These are phyloP conservation scores for Brettanomyces bruxellensis DNA, from an alignment of 805 yeast species.

Conservation along the genomic window DNA sequence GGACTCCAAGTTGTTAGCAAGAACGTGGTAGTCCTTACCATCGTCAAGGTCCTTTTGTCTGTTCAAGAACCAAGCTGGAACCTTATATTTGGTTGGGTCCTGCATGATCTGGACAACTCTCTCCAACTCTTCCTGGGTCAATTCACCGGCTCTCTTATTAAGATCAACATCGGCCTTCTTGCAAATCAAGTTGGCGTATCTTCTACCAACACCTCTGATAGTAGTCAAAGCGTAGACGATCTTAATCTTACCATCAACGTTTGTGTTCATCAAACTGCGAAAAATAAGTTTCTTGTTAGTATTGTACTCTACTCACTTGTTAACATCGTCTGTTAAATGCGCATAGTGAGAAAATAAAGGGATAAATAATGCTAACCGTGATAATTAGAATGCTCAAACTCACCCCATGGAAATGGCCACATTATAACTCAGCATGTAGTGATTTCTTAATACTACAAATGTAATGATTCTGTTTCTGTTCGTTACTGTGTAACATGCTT, in stretches of 20 bases:
- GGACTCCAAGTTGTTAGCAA: conserved; percentile 98
- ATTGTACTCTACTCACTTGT: background rate
- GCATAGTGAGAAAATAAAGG: no score
- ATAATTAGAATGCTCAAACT: no score
- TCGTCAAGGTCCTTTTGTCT: conserved; percentile 98
- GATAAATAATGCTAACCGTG: no score
- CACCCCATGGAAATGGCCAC: no score
- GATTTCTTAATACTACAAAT: no score
- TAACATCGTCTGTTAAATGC: no score
- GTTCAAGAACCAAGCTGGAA: conserved; percentile 99
- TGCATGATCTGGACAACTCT: conserved; percentile 99
- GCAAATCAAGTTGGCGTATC: conserved; percentile 99
- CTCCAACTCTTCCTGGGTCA: conserved; percentile 99
- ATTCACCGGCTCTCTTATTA: conserved; percentile 99
- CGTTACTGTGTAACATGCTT: no score
- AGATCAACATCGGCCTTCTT: conserved; percentile 99
- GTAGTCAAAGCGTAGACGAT: conserved; percentile 99
- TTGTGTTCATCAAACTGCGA: conserved; percentile 86
- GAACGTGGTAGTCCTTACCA: conserved; percentile 98
- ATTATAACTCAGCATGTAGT: no score
- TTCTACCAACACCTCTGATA: conserved; percentile 99
- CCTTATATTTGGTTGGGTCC: conserved; percentile 98
- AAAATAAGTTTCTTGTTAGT: conserved; percentile 27
- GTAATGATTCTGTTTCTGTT: no score
- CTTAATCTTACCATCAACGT: conserved; percentile 99